These are phyloP conservation scores for Backusella tarrabulga DNA, from an alignment of 192 early-diverging fungal genomes.

Conservation along the genomic window DNA sequence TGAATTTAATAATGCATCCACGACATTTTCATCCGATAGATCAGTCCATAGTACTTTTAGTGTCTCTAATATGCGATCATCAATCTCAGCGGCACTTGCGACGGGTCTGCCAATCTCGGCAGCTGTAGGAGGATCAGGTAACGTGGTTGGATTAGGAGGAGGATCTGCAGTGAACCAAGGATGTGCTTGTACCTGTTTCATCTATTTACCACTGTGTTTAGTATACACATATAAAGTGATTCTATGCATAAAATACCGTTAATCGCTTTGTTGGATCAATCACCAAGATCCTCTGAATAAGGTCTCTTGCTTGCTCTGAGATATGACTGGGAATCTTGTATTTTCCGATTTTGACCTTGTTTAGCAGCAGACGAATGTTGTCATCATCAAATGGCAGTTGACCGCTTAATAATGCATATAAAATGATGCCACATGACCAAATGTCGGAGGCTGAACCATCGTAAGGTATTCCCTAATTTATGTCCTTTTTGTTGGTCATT, in stretches of 20 bases:
- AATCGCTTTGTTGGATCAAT: conserved; percentile 40
- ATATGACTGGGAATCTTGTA: conserved; percentile 42
- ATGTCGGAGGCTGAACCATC: conserved; percentile 67
- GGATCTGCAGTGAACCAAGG: conserved; percentile 52
- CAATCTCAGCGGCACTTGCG: conserved; percentile 14
- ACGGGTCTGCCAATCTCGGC: conserved; percentile 24
- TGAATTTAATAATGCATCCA: conserved; percentile 23
- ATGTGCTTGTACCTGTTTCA: conserved; percentile 55
- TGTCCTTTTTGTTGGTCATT: not conserved
- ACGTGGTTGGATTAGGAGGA: not conserved
- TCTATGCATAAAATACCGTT: conserved; percentile 31
- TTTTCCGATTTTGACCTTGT: conserved; percentile 46
- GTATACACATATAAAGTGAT: not conserved
- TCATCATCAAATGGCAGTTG: conserved; percentile 77
- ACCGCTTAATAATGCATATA: conserved; percentile 69
- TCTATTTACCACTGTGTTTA: conserved; percentile 28
- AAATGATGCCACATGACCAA: conserved; percentile 76
- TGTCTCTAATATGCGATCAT: conserved; percentile 33
- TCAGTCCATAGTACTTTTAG: conserved; percentile 35
- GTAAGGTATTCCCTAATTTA: conserved; percentile 54
- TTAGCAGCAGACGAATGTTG: conserved; percentile 61
- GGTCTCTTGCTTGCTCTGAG: conserved; percentile 31
- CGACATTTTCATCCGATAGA: conserved; percentile 19
- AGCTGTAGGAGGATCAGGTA: conserved; percentile 30
- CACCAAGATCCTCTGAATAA: conserved; percentile 42